Percentiles rank a stretch among this genome's conserved stretches.
phyloP scores from a whole-genome alignment of 495 filamentous ascomycete species.

The Podospora sp. region DNA sequence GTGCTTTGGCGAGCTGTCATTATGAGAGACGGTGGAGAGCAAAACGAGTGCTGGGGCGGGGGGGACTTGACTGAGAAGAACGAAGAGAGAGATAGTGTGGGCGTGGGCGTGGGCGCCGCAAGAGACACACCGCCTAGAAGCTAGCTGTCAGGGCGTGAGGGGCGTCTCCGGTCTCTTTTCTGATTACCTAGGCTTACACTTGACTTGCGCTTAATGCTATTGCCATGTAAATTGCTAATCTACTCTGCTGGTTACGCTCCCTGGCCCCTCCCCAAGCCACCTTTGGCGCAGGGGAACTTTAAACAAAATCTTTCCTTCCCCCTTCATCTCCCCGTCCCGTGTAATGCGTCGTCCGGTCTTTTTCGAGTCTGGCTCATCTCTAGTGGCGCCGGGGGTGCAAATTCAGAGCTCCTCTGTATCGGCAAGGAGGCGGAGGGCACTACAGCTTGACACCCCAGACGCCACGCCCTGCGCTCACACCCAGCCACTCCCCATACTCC shows the following conservation, averaged over 20 bases:
- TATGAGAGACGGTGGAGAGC: too few species aligned
- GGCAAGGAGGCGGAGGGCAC: not conserved
- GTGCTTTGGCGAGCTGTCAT: too few species aligned
- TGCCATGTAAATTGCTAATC: not conserved
- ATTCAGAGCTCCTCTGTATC: not conserved
- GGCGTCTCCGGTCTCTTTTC: too few species aligned
- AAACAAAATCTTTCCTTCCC: not conserved
- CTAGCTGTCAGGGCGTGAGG: too few species aligned
- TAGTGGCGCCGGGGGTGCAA: not conserved
- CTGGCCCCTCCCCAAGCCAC: not conserved
- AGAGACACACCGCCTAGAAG: too few species aligned
- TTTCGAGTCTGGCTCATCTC: not conserved
- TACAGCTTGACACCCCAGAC: conserved; percentile 68
- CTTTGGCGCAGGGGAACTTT: not conserved
- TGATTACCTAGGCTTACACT: too few species aligned
- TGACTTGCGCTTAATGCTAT: not conserved
- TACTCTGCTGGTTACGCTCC: not conserved
- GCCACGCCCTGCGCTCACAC: conserved; percentile 86
- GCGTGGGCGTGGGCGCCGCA: too few species aligned
- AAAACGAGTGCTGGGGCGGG: too few species aligned
- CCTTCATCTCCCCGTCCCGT: not conserved
- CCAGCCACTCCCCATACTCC: conserved; percentile 90
- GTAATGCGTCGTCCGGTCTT: not conserved
- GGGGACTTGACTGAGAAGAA: too few species aligned
- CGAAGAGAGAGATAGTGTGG: too few species aligned